Percentiles rank a stretch among this genome's conserved stretches.
Conservation (phyloP, 306 rosid species). For the Cucumis hystrix region DNA sequence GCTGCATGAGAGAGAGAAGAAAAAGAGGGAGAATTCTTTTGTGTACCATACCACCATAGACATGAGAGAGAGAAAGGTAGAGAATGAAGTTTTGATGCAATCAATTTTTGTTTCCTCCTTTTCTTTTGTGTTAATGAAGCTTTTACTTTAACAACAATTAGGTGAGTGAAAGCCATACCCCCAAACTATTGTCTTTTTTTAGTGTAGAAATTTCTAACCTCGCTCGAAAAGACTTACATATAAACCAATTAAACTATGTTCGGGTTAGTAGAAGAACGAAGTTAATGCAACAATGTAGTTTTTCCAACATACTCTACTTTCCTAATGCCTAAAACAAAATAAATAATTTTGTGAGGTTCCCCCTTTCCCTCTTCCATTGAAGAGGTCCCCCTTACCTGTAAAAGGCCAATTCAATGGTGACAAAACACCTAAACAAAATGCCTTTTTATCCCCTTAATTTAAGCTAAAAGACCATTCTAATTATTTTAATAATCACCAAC, state of each 20-base stretch:
- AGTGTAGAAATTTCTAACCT: neutral
- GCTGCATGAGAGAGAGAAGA: neutral
- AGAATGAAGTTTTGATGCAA: neutral
- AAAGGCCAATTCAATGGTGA: neutral
- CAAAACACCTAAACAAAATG: constrained; percentile 5
- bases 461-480: neutral
- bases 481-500: neutral
- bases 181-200: no score
- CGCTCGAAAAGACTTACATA: no score
- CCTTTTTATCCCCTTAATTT: neutral
- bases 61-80: neutral
- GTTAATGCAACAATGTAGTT: neutral
- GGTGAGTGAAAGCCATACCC: neutral
- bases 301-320: neutral
- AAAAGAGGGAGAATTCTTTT: neutral
- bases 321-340: neutral
- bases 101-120: neutral
- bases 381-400: neutral
- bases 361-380: neutral
- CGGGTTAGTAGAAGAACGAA: neutral
- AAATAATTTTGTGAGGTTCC: neutral
- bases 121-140: constrained; percentile 4
- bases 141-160: constrained; percentile 4
- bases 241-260: neutral
- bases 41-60: neutral